A percentile compares a stretch with the other conserved stretches of the same genome.
Conservation (phyloP, 805 yeast species). For the Sugiyamaella americana region DNA sequence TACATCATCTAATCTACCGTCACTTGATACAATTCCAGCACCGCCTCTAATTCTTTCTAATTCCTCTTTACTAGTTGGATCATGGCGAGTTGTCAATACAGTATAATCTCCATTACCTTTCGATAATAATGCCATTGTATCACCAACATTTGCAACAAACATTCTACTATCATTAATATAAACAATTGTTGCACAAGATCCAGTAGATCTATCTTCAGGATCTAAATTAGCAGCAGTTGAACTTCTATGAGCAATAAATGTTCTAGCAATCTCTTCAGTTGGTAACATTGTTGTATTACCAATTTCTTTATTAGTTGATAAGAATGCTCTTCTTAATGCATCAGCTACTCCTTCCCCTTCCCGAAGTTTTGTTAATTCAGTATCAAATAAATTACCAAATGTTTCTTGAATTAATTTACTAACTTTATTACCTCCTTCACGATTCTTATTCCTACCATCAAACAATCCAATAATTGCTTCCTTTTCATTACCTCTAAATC, state of each 20-base stretch:
- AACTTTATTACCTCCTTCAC: constrained; percentile 35
- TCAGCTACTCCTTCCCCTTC: constrained; percentile 51
- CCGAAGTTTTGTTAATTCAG: constrained; percentile 50
- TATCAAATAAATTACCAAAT: constrained; percentile 60
- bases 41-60: constrained; percentile 70
- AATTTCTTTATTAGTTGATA: constrained; percentile 74
- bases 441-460: constrained; percentile 62
- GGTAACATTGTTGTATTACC: constrained; percentile 40
- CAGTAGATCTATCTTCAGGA: constrained; percentile 69
- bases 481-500: constrained; percentile 77
- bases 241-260: constrained; percentile 47
- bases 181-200: constrained; percentile 78
- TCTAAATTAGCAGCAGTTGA: constrained; percentile 47
- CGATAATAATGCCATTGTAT: constrained; percentile 73
- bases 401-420: constrained; percentile 68
- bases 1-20: constrained; percentile 78
- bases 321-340: constrained; percentile 77
- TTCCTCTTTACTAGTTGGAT: constrained; percentile 71
- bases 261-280: constrained; percentile 27
- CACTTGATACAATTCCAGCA: constrained; percentile 85
- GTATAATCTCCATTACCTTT: constrained; percentile 74
- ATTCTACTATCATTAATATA: constrained; percentile 66
- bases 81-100: constrained; percentile 71
- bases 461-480: constrained; percentile 77
- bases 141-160: constrained; percentile 87